A percentile compares a stretch with the other conserved stretches of the same genome.
These are phyloP conservation scores for Xerocomellus intermedius DNA, from an alignment of 768 basidiomycete genomes.

Conservation along the genomic window DNA sequence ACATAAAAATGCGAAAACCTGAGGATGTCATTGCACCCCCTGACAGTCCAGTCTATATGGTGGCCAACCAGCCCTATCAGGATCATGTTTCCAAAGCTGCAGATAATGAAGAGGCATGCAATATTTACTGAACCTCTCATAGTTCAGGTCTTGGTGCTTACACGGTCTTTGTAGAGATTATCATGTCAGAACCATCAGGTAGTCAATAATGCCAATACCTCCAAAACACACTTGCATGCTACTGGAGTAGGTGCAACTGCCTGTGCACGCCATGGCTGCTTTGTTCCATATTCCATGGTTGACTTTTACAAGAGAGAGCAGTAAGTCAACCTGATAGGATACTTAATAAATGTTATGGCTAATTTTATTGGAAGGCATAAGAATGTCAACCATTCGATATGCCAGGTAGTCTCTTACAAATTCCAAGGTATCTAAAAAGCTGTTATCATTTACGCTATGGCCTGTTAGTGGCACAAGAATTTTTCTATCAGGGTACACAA, in stretches of 20 bases:
- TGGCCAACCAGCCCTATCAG: background rate
- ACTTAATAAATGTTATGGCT: background rate
- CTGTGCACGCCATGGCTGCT: background rate
- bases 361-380: slow-evolving; percentile 23
- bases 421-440: background rate
- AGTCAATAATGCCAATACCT: background rate
- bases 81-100: background rate
- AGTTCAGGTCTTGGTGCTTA: no score
- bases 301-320: slow-evolving; percentile 33
- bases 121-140: no score
- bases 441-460: slow-evolving; percentile 31
- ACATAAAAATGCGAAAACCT: background rate
- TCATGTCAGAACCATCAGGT: background rate
- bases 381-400: slow-evolving; percentile 30
- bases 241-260: background rate
- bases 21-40: background rate
- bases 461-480: slow-evolving; percentile 26
- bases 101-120: background rate
- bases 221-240: background rate
- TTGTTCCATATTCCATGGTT: slow-evolving; percentile 30
- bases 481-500: background rate
- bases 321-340: background rate
- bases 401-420: slow-evolving; percentile 16
- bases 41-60: background rate
- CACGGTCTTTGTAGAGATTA: background rate